These are phyloP conservation scores for Cyclostephanos invisitatus DNA, from an alignment of 108 stramenopile genomes.

Conservation along the genomic window DNA sequence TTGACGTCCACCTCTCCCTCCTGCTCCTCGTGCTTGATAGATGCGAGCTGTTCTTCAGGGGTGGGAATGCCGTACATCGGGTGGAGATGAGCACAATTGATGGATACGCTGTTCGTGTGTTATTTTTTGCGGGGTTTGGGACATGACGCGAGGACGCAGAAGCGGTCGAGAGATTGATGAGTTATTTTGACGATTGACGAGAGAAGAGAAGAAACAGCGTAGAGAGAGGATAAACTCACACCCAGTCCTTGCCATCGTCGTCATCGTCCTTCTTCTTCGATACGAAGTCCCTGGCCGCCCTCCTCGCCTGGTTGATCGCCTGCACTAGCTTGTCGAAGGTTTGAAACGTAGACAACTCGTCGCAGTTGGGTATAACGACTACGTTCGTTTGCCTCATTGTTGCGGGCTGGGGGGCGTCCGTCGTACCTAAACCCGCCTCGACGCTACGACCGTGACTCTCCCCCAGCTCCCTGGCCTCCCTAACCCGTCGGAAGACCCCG, in stretches of 20 bases:
- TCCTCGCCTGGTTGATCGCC: conserved; percentile 71
- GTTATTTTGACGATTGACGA: neutral
- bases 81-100: conserved; percentile 87
- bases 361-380: conserved; percentile 72
- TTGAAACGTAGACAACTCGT: conserved; percentile 49
- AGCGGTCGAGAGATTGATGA: neutral
- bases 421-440: conserved; percentile 37
- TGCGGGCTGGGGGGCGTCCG: conserved; percentile 20
- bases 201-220: neutral
- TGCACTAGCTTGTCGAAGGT: conserved; percentile 63
- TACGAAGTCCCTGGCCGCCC: conserved; percentile 71
- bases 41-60: conserved; percentile 58
- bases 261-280: conserved; percentile 48
- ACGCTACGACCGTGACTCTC: conserved; percentile 59
- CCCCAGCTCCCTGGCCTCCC: conserved; percentile 74
- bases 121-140: neutral
- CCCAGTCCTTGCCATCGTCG: conserved; percentile 55
- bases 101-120: conserved; percentile 53
- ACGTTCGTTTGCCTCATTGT: conserved; percentile 80
- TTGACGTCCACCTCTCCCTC: conserved; percentile 71
- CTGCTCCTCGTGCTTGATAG: conserved; percentile 66
- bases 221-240: conserved; percentile 32
- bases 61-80: conserved; percentile 72
- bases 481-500: conserved; percentile 70
- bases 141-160: neutral